Evolutionary conservation across 345 rosid genomes (phyloP).

Genomic region (Cochlearia excelsa): DNA sequence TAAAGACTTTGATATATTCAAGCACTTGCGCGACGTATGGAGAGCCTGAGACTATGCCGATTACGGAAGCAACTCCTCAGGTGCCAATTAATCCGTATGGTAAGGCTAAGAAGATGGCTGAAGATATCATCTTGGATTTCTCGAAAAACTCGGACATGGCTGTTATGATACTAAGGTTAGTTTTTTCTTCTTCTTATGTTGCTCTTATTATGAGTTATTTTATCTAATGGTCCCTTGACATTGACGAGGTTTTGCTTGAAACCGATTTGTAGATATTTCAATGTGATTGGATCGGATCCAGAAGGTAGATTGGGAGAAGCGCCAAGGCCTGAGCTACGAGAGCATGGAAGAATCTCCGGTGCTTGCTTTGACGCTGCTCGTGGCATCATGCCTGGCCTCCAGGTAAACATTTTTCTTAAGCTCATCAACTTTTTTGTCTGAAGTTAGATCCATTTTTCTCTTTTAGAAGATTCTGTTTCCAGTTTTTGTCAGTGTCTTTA

Average conservation of each 20-base stretch:
- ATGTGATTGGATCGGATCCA: constrained; percentile 70
- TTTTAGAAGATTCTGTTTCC: not conserved
- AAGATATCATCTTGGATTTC: constrained; percentile 62
- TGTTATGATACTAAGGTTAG: constrained; percentile 57
- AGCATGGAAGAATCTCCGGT: constrained; percentile 69
- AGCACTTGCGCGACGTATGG: constrained; percentile 35
- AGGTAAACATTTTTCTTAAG: constrained; percentile 33
- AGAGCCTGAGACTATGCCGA: constrained; percentile 64
- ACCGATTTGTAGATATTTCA: constrained; percentile 48
- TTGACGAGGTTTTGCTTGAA: not conserved
- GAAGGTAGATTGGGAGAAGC: constrained; percentile 35
- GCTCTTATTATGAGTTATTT: too few species aligned
- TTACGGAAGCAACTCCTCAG: constrained; percentile 55
- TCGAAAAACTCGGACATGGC: constrained; percentile 61
- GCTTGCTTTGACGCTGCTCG: constrained; percentile 78
- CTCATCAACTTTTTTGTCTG: constrained; percentile 13
- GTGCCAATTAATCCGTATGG: constrained; percentile 67
- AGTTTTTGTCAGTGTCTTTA: constrained; percentile 15
- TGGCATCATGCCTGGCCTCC: constrained; percentile 52
- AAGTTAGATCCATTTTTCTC: not conserved
- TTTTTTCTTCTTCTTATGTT: too few species aligned
- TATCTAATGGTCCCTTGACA: not conserved
- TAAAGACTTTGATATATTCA: constrained; percentile 62
- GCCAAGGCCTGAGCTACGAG: constrained; percentile 52
- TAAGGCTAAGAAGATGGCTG: constrained; percentile 74